phyloP scores from a whole-genome alignment of 176 grass and related monocot species.

The Calamus simplicifolius region DNA sequence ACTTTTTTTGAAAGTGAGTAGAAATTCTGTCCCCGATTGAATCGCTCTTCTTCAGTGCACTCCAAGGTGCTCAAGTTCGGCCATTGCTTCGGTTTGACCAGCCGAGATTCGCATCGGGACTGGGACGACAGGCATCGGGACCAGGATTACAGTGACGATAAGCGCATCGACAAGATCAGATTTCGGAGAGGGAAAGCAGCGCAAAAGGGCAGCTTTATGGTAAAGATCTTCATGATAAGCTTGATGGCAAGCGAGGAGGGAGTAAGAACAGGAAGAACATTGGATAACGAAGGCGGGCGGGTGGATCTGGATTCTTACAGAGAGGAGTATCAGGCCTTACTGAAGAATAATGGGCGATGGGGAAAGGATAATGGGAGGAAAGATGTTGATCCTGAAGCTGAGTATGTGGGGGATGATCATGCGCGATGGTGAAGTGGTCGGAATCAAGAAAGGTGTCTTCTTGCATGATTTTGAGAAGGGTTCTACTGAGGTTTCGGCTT shows the following conservation, averaged over 20 bases:
- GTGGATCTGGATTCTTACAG: constrained; percentile 68
- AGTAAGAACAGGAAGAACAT: constrained; percentile 17
- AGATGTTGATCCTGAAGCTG: constrained; percentile 72
- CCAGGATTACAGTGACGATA: constrained; percentile 49
- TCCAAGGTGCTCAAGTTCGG: constrained; percentile 77
- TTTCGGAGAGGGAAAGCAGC: background rate
- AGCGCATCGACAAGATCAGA: constrained; percentile 4
- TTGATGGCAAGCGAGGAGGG: constrained; percentile 25
- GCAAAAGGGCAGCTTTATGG: constrained; percentile 19
- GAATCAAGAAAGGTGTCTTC: constrained; percentile 3
- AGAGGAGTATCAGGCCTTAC: constrained; percentile 16
- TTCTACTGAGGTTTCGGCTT: constrained; percentile 10
- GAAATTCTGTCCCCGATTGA: constrained; percentile 25
- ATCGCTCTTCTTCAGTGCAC: constrained; percentile 5
- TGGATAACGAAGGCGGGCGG: constrained; percentile 80
- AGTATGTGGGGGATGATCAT: constrained; percentile 47
- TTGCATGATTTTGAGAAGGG: constrained; percentile 20
- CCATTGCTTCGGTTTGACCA: constrained; percentile 41
- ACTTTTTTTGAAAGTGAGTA: constrained; percentile 13
- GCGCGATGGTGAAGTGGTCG: constrained; percentile 9
- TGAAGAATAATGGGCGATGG: constrained; percentile 6
- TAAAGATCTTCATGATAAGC: background rate
- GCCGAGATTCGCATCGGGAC: constrained; percentile 75
- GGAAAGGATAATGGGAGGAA: constrained; percentile 1
- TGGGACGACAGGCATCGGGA: constrained; percentile 62